phyloP scores from a whole-genome alignment of 2,329 filamentous ascomycete species.

The Fusarium beomiforme region DNA sequence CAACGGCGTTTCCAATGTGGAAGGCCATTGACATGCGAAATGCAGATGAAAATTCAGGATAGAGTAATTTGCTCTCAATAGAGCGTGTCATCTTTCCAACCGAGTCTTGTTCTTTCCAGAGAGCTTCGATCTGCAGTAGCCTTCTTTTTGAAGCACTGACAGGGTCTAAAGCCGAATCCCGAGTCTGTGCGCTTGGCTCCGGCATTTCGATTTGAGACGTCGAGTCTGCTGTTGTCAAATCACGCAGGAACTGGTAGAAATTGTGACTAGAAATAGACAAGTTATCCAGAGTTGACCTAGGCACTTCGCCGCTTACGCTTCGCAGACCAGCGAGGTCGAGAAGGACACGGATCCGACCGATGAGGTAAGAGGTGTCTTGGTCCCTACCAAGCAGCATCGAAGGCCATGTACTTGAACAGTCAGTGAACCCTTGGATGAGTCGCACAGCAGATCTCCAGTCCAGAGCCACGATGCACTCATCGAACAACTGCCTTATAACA shows the following conservation, averaged over 20 bases:
- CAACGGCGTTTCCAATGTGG: constrained; percentile 39
- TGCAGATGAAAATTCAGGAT: constrained; percentile 40
- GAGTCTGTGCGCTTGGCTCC: neutral
- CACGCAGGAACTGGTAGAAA: constrained; percentile 39
- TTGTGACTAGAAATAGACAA: constrained; percentile 40
- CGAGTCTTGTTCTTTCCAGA: constrained; percentile 46
- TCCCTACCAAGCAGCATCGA: constrained; percentile 38
- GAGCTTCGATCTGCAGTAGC: constrained; percentile 48
- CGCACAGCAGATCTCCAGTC: constrained; percentile 52
- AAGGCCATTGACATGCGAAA: constrained; percentile 47
- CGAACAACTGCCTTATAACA: constrained; percentile 52
- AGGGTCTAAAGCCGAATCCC: neutral
- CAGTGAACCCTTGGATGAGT: constrained; percentile 45
- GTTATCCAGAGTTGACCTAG: constrained; percentile 34
- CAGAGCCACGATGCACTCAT: constrained; percentile 53
- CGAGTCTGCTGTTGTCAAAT: constrained; percentile 25
- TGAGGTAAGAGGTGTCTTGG: constrained; percentile 39
- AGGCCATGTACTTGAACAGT: constrained; percentile 41
- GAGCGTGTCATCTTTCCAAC: constrained; percentile 44
- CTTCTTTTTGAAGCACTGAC: constrained; percentile 36
- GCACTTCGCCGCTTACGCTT: neutral
- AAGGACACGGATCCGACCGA: constrained; percentile 47
- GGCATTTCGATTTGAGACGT: constrained; percentile 10
- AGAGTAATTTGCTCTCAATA: constrained; percentile 50
- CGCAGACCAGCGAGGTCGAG: constrained; percentile 51